phyloP scores from a whole-genome alignment of 2,329 filamentous ascomycete species.

The Pestalotiopsis sp. region DNA sequence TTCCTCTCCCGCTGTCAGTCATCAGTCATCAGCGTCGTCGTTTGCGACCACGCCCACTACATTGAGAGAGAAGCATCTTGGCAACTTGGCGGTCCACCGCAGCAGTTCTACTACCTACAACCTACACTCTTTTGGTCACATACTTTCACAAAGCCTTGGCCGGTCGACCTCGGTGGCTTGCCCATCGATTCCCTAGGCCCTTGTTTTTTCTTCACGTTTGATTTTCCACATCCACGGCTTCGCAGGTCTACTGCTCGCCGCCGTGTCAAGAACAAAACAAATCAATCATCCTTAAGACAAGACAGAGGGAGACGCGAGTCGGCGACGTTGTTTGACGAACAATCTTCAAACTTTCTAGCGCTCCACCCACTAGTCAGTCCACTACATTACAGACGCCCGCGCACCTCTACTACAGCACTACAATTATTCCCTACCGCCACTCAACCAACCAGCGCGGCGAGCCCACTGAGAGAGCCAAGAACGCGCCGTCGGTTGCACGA shows the following conservation, averaged over 20 bases:
- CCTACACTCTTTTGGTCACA: no score
- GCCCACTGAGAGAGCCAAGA: neutral
- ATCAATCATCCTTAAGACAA: neutral
- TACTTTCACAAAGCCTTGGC: no score
- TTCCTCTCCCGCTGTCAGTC: neutral
- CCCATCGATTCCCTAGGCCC: no score
- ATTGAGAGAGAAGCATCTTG: neutral
- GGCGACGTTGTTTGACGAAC: neutral
- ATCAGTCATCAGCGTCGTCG: neutral
- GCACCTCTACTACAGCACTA: neutral
- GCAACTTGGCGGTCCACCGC: neutral
- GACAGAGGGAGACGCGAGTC: neutral
- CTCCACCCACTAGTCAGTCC: slow-evolving; percentile 1
- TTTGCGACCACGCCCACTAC: neutral
- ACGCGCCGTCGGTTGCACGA: neutral
- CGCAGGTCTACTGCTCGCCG: neutral
- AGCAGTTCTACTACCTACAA: no score
- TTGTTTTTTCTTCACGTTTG: neutral
- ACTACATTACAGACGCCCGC: neutral
- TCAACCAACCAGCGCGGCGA: neutral
- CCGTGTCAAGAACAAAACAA: neutral
- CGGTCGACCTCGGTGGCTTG: no score
- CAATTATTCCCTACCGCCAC: neutral
- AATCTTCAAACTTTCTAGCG: slow-evolving; percentile 8
- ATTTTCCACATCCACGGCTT: neutral